Evolutionary conservation across 345 rosid species (phyloP).

Genomic region (Brassica carinata): DNA sequence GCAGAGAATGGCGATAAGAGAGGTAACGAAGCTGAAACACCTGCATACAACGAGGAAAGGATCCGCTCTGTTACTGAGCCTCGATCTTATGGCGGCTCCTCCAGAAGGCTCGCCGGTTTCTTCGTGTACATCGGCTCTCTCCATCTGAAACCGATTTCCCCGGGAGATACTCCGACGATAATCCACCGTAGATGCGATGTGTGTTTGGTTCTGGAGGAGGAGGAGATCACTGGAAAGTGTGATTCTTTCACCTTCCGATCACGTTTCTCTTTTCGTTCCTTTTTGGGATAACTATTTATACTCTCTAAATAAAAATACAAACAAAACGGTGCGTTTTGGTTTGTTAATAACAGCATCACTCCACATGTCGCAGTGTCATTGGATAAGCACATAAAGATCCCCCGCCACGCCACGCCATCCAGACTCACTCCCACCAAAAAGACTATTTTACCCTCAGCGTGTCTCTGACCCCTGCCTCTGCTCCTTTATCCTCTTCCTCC

Average conservation of each 20-base stretch:
- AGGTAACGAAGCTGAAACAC: conserved; percentile 72
- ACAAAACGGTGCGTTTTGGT: neutral
- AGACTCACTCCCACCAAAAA: conserved; percentile 40
- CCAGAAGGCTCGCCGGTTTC: conserved; percentile 19
- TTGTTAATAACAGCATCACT: conserved; percentile 1
- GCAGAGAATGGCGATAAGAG: conserved; percentile 75
- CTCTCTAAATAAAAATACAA: neutral
- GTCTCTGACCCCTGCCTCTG: conserved; percentile 42
- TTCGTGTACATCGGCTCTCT: conserved; percentile 32
- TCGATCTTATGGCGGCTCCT: conserved; percentile 26
- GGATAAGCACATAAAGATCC: neutral
- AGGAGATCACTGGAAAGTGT: neutral
- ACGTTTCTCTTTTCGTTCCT: neutral
- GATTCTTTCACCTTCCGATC: conserved; percentile 24
- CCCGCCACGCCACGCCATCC: conserved; percentile 27
- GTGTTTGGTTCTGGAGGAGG: too few species aligned
- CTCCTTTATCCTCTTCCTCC: conserved; percentile 48
- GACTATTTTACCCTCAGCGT: conserved; percentile 44
- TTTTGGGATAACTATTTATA: neutral
- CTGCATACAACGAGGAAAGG: conserved; percentile 70
- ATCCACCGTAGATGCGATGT: conserved; percentile 1
- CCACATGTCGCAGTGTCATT: neutral
- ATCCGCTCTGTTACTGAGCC: conserved; percentile 49
- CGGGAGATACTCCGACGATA: conserved; percentile 16
- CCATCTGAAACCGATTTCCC: conserved; percentile 30